Evolutionary conservation across 225 moss, liverwort and hornwort genomes (phyloP), one percentile per base, ranked within the genome.

Genomic region (Bryoerythrophyllum caledonicum): DNA sequence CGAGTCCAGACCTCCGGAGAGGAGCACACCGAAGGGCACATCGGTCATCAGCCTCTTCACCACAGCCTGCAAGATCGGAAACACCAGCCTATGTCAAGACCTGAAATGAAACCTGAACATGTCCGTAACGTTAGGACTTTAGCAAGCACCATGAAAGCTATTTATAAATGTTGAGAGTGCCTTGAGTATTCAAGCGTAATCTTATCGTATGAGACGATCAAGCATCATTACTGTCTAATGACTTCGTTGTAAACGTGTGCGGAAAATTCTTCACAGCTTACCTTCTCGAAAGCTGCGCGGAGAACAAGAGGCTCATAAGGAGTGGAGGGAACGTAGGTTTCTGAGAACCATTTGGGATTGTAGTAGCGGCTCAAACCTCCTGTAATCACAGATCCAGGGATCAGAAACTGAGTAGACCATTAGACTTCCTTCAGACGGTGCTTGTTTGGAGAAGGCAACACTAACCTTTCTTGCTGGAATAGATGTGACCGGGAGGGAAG

Each of bases 1-100:
- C 3, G 94, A 94, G 54, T 94, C 94, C 75, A 94, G 40, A 48
- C 94, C 94, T 51, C 94, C 94, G 10, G 94, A 94, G 40, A 94
- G 89, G 51, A 94, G 89, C 66, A 94, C 94, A 35, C 94, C 94
- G 43, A 94, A 94, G 4, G 94, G 94, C 37, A 94, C 94, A 63
- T 94, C 94, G 55, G 94, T 94, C 94, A 94, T 94, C 41, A 94
- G 69, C 65, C 94, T 76, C 70, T 94, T 94, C 1, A 89, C 38
- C 75, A 94, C 94, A 63, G 94, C 90, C 92, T 91, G 87, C 75
- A 72, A 40, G 63, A 48, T 24, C 24, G 14, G 52, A 24, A 63
- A 72, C 20, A 34, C 5, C 3, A 52, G 32, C 62, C 21, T 6
- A 61, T 19, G 32, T 51, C 52, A 63, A 49, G 27, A 37, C 25